phyloP scores from a whole-genome alignment of 2,329 filamentous ascomycete species.

The Colletotrichum siamense region DNA sequence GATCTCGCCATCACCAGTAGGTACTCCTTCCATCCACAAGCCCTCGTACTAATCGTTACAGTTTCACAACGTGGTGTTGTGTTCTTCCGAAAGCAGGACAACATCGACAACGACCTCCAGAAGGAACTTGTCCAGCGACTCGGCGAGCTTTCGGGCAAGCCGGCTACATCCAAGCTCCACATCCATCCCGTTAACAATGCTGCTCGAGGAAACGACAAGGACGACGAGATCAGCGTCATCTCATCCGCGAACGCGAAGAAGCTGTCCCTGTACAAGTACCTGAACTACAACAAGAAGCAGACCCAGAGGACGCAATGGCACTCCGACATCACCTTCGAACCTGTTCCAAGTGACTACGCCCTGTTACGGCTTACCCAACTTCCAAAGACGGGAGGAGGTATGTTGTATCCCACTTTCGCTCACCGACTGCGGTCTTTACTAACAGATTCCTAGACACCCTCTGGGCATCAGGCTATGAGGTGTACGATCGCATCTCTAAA shows the following conservation, averaged over 20 bases:
- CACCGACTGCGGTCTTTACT: background rate
- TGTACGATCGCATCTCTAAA: constrained; percentile 67
- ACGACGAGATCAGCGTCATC: constrained; percentile 69
- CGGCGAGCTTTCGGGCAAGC: constrained; percentile 63
- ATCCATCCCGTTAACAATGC: constrained; percentile 65
- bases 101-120: constrained; percentile 65
- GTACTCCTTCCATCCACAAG: constrained; percentile 1
- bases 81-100: constrained; percentile 71
- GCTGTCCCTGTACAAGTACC: constrained; percentile 45
- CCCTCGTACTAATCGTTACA: constrained; percentile 27
- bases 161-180: constrained; percentile 59
- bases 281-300: constrained; percentile 46
- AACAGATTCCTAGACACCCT: constrained; percentile 54
- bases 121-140: constrained; percentile 69
- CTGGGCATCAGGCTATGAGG: constrained; percentile 60
- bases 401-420: constrained; percentile 21
- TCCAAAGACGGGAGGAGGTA: constrained; percentile 58
- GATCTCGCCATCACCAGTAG: constrained; percentile 72
- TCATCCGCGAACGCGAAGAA: constrained; percentile 61
- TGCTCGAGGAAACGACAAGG: constrained; percentile 53
- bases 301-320: constrained; percentile 59
- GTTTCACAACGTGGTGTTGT: constrained; percentile 74
- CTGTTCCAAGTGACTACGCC: constrained; percentile 67
- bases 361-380: constrained; percentile 59
- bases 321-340: constrained; percentile 71